Evolutionary conservation across 495 filamentous ascomycete species (phyloP).

Genomic region (Neurospora cerealis): DNA sequence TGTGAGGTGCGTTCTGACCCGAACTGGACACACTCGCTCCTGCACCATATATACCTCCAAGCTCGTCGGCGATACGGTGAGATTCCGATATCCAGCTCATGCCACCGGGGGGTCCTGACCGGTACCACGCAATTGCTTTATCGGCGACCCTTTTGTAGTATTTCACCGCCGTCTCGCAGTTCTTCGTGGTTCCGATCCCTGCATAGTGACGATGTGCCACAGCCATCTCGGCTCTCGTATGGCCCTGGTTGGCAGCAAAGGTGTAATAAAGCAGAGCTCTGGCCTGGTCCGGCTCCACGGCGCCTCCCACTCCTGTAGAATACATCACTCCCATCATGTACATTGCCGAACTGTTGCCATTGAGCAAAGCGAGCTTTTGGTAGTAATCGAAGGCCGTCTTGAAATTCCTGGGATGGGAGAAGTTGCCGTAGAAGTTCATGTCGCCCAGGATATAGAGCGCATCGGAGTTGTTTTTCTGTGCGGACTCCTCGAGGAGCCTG

Average conservation of each 20-base stretch:
- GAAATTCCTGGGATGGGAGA: slow-evolving; percentile 77
- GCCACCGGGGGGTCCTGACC: slow-evolving; percentile 86
- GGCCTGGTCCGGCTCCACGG: slow-evolving; percentile 80
- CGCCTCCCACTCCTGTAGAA: slow-evolving; percentile 78
- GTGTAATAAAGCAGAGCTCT: slow-evolving; percentile 90
- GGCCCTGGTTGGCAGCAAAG: slow-evolving; percentile 77
- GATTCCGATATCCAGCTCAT: slow-evolving; percentile 62
- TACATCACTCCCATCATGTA: slow-evolving; percentile 96
- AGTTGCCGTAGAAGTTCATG: slow-evolving; percentile 97
- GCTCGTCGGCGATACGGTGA: slow-evolving; percentile 76
- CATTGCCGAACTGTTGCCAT: slow-evolving; percentile 85
- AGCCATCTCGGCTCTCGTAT: slow-evolving; percentile 88
- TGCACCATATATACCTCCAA: slow-evolving; percentile 88
- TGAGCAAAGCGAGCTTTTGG: slow-evolving; percentile 59
- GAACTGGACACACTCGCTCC: slow-evolving; percentile 87
- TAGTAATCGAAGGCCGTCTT: slow-evolving; percentile 74
- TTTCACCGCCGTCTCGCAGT: slow-evolving; percentile 73
- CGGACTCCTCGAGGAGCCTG: slow-evolving; percentile 63
- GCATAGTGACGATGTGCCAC: slow-evolving; percentile 76
- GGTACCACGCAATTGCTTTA: slow-evolving; percentile 77
- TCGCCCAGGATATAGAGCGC: slow-evolving; percentile 86
- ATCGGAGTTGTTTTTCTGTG: slow-evolving; percentile 67
- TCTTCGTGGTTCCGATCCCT: slow-evolving; percentile 75
- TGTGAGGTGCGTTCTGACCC: slow-evolving; percentile 70
- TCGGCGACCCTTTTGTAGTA: slow-evolving; percentile 93